These are phyloP conservation scores for Infundibulicybe gibba DNA, from an alignment of 768 basidiomycete genomes.

Conservation along the genomic window DNA sequence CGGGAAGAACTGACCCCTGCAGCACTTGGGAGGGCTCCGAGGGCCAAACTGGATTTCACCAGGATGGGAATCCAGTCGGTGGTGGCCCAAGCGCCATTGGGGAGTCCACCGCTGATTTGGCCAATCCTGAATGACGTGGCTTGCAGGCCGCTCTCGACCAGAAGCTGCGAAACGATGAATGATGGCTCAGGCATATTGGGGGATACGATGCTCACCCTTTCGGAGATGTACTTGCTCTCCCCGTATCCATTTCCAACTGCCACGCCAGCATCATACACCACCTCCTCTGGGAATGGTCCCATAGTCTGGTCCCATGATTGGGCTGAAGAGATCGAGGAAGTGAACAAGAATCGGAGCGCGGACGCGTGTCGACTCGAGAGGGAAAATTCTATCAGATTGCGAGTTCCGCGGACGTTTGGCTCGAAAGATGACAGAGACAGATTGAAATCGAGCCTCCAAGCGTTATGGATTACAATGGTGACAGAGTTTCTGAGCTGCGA, in stretches of 20 bases:
- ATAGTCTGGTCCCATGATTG: too few relatives aligned
- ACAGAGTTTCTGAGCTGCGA: constrained; percentile 24
- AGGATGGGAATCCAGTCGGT: too few relatives aligned
- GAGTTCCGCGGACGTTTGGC: too few relatives aligned
- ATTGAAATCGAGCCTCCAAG: too few relatives aligned
- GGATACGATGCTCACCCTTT: constrained; percentile 19
- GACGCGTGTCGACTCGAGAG: constrained; percentile 11
- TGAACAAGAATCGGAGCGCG: constrained; percentile 23
- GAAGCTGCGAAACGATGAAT: too few relatives aligned
- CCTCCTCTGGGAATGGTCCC: too few relatives aligned
- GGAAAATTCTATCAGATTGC: constrained; percentile 27
- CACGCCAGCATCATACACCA: constrained; percentile 16
- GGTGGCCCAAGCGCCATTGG: too few relatives aligned
- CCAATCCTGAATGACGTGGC: constrained; percentile 28
- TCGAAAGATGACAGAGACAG: too few relatives aligned
- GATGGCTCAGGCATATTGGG: constrained; percentile 19
- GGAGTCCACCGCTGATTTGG: too few relatives aligned
- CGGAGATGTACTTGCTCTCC: constrained; percentile 32
- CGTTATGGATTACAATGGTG: constrained; percentile 26
- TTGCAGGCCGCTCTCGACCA: too few relatives aligned
- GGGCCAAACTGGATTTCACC: too few relatives aligned
- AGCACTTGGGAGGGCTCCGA: constrained; percentile 24
- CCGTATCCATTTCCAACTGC: constrained; percentile 31
- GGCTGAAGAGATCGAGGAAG: constrained; percentile 28
- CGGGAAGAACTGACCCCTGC: constrained; percentile 23